A percentile compares a stretch with the other conserved stretches of the same genome.
Evolutionary conservation across 2,329 filamentous ascomycete genomes (phyloP).

Genomic region (Colletotrichum magnum): DNA sequence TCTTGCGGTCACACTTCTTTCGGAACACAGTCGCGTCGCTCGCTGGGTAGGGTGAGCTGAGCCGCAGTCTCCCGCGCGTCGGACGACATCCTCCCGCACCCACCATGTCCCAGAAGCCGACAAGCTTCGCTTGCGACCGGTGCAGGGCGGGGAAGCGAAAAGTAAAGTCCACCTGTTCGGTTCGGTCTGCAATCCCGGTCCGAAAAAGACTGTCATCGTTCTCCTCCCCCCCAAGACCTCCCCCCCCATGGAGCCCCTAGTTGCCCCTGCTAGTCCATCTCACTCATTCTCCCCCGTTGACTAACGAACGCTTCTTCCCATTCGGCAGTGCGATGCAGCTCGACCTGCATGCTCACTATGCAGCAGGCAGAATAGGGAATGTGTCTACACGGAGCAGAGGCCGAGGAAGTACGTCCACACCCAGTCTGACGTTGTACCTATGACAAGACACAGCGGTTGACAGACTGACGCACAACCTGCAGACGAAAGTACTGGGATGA

Average conservation of each 20-base stretch:
- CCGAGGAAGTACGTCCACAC: conserved; percentile 28
- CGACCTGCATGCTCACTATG: conserved; percentile 41
- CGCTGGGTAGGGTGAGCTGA: conserved; percentile 12
- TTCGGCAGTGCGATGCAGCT: conserved; percentile 40
- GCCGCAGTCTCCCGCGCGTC: not conserved
- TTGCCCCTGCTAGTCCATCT: conserved; percentile 2
- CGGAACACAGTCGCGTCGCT: not conserved
- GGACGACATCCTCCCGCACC: not conserved
- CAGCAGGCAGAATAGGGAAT: conserved; percentile 37
- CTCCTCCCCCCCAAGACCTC: not conserved
- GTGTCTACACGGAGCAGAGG: conserved; percentile 35
- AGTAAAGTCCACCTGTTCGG: conserved; percentile 12
- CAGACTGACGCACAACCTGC: not conserved
- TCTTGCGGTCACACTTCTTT: too few species aligned
- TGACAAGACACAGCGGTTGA: not conserved
- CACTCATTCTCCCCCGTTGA: not conserved
- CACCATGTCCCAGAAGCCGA: conserved; percentile 34
- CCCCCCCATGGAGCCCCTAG: conserved; percentile 1
- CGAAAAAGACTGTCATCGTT: not conserved
- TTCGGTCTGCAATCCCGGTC: not conserved
- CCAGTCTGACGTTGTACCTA: not conserved
- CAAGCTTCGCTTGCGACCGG: conserved; percentile 37
- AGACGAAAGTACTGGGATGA: conserved; percentile 43
- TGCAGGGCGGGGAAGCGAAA: conserved; percentile 38
- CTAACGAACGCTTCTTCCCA: conserved; percentile 7